Conservation (phyloP, 139 green algal species). For the Deuterostichococcus epilithicus region DNA sequence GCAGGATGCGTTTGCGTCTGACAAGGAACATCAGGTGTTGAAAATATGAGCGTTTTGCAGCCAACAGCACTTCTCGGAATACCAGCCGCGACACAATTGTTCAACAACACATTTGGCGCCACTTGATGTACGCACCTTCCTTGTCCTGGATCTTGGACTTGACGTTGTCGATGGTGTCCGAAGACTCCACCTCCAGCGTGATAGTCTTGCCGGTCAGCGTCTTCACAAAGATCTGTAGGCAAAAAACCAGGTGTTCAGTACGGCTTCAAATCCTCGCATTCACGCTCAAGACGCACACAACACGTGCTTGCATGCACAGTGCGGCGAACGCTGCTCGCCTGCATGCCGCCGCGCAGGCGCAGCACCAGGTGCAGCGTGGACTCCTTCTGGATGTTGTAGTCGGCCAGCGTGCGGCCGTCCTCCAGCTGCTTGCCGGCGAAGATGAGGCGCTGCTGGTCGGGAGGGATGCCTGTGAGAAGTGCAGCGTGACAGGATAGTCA, state of each 20-base stretch:
- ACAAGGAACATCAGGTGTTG: too few relatives aligned
- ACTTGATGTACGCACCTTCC: conserved; percentile 34
- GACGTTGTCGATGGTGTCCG: conserved; percentile 76
- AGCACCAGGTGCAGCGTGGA: conserved; percentile 61
- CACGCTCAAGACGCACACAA: too few relatives aligned
- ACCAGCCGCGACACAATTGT: too few relatives aligned
- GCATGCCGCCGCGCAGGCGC: conserved; percentile 83
- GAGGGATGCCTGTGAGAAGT: conserved; percentile 81
- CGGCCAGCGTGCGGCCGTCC: conserved; percentile 86
- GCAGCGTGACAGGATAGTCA: too few relatives aligned
- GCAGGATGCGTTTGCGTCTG: too few relatives aligned
- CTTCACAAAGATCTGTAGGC: conserved; percentile 53
- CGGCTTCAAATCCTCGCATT: too few relatives aligned
- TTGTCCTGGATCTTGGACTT: conserved; percentile 71
- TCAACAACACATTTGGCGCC: background rate
- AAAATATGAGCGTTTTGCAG: too few relatives aligned
- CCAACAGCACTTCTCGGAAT: too few relatives aligned
- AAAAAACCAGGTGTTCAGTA: too few relatives aligned
- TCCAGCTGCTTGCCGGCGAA: conserved; percentile 94
- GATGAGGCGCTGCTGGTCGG: conserved; percentile 92
- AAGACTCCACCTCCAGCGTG: conserved; percentile 82
- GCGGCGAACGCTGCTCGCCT: conserved; percentile 49
- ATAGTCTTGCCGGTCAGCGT: conserved; percentile 95
- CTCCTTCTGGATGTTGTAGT: conserved; percentile 98
- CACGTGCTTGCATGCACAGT: too few relatives aligned